Evolutionary conservation across 306 rosid species (phyloP).

Genomic region (Astragalus membranaceus): DNA sequence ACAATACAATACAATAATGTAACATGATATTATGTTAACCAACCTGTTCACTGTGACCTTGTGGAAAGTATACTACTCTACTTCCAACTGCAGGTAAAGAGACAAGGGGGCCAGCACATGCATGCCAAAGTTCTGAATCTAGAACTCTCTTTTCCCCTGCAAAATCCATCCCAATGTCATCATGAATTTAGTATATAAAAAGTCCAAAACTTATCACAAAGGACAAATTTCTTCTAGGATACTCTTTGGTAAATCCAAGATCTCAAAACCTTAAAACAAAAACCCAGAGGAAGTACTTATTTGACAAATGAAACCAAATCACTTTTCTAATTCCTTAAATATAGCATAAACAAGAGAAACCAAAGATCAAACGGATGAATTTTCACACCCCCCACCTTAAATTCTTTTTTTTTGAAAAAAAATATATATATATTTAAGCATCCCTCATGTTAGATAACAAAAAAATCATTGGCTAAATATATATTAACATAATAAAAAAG

Average conservation of each 20-base stretch:
- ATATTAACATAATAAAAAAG: neutral
- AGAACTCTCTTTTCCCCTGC: slow-evolving; percentile 86
- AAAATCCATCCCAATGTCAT: slow-evolving; percentile 29
- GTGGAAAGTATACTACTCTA: slow-evolving; percentile 91
- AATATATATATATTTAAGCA: neutral
- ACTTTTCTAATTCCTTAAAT: slow-evolving; percentile 10
- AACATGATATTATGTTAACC: slow-evolving; percentile 12
- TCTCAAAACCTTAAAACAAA: slow-evolving; percentile 20
- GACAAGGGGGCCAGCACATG: slow-evolving; percentile 98
- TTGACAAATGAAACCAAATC: slow-evolving; percentile 25
- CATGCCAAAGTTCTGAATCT: slow-evolving; percentile 98
- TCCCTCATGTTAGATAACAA: neutral
- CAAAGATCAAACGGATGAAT: neutral
- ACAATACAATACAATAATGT: slow-evolving; percentile 23
- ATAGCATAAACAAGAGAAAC: slow-evolving; percentile 6
- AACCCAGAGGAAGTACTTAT: neutral
- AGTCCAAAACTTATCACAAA: slow-evolving; percentile 6
- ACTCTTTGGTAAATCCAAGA: slow-evolving; percentile 23
- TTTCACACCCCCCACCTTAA: neutral
- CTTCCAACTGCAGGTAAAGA: slow-evolving; percentile 85
- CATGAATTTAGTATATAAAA: slow-evolving; percentile 8
- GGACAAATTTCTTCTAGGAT: neutral
- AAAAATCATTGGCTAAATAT: neutral
- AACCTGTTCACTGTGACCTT: slow-evolving; percentile 97
- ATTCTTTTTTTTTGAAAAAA: neutral